Evolutionary conservation across 108 stramenopile species (phyloP), one percentile per base, ranked within the genome.

Genomic region (Nitzschia sp.): DNA sequence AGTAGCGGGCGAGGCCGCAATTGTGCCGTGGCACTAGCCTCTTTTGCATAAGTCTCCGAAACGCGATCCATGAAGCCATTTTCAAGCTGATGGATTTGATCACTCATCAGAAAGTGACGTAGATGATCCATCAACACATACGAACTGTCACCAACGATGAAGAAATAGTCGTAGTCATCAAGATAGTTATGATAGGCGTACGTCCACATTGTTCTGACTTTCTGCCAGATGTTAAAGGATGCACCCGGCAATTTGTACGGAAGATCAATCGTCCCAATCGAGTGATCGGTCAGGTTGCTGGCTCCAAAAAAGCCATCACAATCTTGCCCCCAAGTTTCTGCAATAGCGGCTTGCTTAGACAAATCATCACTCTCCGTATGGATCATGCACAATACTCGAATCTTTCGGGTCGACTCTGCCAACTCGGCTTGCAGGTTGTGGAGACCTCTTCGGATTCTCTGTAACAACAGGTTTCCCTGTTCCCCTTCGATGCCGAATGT

Each of bases 221-320:
- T 95, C 80, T 96, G 95, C 96, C 96, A 97, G 78, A 97, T 97
- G 59, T 92, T 92, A 0, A 48, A 34, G 71, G 93, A 97, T 26
- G 45, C 68, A 51, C 92, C 95, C 4, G 57, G 33, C 2, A 93
- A 93, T 26, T 82, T 51, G 61, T 93, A 91, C 6, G 72, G 63
- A 15, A 97, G 55, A 65, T 84, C 46, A 1, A 97, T 68, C 1
- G 86, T 56, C n/a, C 76, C 82, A 17, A 83, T 59, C 0, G 46
- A 1, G n/a, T 66, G 72, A 46, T 89, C 82, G 3, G 89, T 89
- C 59, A 68, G 64, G 13, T 83, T 89, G 59, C 77, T 77, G 57
- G 78, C 80, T 0, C 82, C 93, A 23, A 95, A 32, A 66, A 93
- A 97, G 19, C 95, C 95, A 76, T 97, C 96, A 23, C 68, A 70